Evolutionary conservation across 2,329 filamentous ascomycete genomes (phyloP).

Genomic region (Trichoderma brevicompactum): DNA sequence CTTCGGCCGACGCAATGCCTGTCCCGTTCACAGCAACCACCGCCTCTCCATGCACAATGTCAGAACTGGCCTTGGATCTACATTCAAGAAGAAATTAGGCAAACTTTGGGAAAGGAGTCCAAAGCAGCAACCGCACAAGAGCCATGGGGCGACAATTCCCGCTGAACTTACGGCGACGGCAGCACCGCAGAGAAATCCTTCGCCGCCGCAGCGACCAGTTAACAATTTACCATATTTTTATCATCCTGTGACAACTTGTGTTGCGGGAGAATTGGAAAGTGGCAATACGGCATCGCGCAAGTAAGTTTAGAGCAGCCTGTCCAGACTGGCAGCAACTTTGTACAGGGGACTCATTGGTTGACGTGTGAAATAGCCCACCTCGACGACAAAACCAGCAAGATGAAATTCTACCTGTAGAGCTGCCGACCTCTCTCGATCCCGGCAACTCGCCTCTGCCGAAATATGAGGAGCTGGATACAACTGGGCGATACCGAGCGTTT

Average conservation of each 20-base stretch:
- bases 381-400: background rate
- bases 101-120: background rate
- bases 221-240: conserved; percentile 1
- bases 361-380: background rate
- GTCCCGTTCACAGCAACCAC: background rate
- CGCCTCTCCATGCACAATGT: background rate
- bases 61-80: background rate
- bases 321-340: too few relatives aligned
- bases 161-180: background rate
- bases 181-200: background rate
- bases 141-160: background rate
- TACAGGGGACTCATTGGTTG: background rate
- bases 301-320: background rate
- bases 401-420: conserved; percentile 38
- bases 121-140: background rate
- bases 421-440: conserved; percentile 41
- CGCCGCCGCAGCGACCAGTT: background rate
- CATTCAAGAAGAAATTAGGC: background rate
- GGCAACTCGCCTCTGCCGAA: conserved; percentile 43
- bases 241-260: background rate
- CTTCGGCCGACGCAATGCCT: conserved; percentile 44
- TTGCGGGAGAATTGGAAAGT: conserved; percentile 1
- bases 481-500: conserved; percentile 31
- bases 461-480: conserved; percentile 34
- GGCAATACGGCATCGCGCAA: background rate